phyloP scores from a whole-genome alignment of 306 rosid genomes.

The Betula pendula region DNA sequence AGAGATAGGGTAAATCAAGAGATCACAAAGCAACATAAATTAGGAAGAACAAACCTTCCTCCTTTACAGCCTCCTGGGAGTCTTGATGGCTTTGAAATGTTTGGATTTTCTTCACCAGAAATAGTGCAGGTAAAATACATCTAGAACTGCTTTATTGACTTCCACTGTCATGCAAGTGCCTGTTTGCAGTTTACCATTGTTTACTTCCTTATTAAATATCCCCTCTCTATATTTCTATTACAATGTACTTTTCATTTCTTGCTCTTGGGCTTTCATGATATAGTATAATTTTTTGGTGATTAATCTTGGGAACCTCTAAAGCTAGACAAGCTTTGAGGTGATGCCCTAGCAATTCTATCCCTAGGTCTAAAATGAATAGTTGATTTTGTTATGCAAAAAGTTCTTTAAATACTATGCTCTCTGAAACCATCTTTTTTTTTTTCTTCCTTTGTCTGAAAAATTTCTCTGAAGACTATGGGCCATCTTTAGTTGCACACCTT shows the following conservation, averaged over 20 bases:
- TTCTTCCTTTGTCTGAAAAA: neutral
- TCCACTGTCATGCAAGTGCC: neutral
- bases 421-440: neutral
- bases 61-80: constrained; percentile 99
- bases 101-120: constrained; percentile 94
- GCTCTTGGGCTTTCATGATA: neutral
- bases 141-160: constrained; percentile 1
- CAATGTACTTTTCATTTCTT: neutral
- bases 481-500: neutral
- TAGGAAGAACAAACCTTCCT: constrained; percentile 77
- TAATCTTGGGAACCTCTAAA: neutral
- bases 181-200: neutral
- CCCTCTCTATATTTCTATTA: neutral
- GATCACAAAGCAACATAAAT: constrained; percentile 81
- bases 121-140: constrained; percentile 82
- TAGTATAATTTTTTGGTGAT: neutral
- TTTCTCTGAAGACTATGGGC: neutral
- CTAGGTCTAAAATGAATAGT: neutral
- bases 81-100: constrained; percentile 97
- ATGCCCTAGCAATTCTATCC: neutral
- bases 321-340: constrained; percentile 1
- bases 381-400: neutral
- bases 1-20: constrained; percentile 93
- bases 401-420: neutral
- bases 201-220: neutral